Percentiles rank a stretch among this genome's conserved stretches.
phyloP scores from a whole-genome alignment of 2,329 filamentous ascomycete species.

The Trichoderma aggressivum region DNA sequence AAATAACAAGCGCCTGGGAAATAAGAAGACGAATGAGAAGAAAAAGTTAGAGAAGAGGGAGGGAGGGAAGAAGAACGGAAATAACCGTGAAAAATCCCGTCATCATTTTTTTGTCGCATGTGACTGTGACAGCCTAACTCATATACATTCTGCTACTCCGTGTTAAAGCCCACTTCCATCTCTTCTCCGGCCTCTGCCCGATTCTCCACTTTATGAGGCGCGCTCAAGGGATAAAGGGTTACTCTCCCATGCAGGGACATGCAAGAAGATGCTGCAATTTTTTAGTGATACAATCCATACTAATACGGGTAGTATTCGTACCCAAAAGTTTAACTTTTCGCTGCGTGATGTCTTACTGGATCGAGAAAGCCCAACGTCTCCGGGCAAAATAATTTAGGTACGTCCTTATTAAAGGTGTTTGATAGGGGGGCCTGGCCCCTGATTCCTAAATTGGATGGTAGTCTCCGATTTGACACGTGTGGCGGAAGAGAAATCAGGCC shows the following conservation, averaged over 20 bases:
- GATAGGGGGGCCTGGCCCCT: neutral
- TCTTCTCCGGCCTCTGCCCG: neutral
- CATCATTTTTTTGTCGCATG: neutral
- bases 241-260: neutral
- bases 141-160: neutral
- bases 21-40: neutral
- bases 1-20: neutral
- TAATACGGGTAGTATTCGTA: no score
- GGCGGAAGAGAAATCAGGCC: constrained; percentile 3
- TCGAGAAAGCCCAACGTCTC: neutral
- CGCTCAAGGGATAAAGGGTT: neutral
- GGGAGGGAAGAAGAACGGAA: neutral
- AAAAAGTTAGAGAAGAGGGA: neutral
- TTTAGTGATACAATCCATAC: neutral
- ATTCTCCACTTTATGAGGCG: neutral
- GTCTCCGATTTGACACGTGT: constrained; percentile 3
- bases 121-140: neutral
- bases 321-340: neutral
- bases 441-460: constrained; percentile 1
- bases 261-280: neutral
- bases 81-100: neutral
- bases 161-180: neutral
- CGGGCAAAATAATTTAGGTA: neutral
- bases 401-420: neutral
- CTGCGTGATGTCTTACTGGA: neutral